A percentile compares a stretch with the other conserved stretches of the same genome.
Conservation (phyloP, 2,329 filamentous ascomycete genomes). For the Neocatenulostroma microsporum region DNA sequence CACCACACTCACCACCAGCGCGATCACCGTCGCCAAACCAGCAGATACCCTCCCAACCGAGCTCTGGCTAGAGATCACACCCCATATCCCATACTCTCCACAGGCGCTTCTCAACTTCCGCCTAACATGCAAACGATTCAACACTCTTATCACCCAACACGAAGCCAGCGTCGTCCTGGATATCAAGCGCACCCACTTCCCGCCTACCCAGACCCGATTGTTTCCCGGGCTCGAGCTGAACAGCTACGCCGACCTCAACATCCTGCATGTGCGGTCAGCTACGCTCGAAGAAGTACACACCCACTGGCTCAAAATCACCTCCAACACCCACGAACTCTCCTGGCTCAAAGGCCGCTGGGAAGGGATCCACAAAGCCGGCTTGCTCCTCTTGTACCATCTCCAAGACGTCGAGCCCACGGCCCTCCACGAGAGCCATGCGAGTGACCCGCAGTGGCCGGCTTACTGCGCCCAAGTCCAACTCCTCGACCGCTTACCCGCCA, state of each 20-base stretch:
- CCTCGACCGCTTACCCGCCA: conserved; percentile 21
- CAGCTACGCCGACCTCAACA: conserved; percentile 18
- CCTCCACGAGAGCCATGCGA: too few species aligned
- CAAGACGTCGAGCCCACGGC: conserved; percentile 13
- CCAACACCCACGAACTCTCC: conserved; percentile 19
- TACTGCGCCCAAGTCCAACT: conserved; percentile 15
- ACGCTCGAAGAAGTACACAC: conserved; percentile 18
- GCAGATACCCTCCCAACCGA: conserved; percentile 21
- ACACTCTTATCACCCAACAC: conserved; percentile 21
- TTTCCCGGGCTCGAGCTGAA: conserved; percentile 20
- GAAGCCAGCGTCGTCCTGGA: conserved; percentile 22
- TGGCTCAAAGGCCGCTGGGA: conserved; percentile 28
- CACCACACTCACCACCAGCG: too few species aligned
- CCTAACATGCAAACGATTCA: conserved; percentile 21
- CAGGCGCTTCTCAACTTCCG: conserved; percentile 17
- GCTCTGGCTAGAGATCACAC: conserved; percentile 27
- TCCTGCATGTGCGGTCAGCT: conserved; percentile 3
- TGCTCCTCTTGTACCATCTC: conserved; percentile 27
- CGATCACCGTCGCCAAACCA: too few species aligned
- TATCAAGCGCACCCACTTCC: conserved; percentile 17
- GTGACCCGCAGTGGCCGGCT: not conserved
- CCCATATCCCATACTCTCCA: conserved; percentile 24
- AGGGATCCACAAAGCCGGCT: conserved; percentile 24
- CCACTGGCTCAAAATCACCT: conserved; percentile 24
- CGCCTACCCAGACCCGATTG: conserved; percentile 10